Percentiles rank a stretch among this genome's conserved stretches.
Evolutionary conservation across 2,329 filamentous ascomycete species (phyloP).

Genomic region (Colletotrichum noveboracense): DNA sequence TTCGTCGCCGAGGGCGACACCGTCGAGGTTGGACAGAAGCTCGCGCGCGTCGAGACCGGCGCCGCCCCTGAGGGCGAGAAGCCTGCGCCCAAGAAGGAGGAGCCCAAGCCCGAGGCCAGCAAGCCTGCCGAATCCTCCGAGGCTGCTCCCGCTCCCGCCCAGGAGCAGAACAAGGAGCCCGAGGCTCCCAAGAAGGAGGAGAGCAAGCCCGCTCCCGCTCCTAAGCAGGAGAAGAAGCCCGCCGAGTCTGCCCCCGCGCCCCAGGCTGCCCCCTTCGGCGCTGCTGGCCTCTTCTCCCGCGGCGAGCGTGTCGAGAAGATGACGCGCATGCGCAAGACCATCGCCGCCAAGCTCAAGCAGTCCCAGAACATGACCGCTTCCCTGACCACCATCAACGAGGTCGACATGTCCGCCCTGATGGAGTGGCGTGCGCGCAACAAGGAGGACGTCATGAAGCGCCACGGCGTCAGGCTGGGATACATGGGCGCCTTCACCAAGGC

Average conservation of each 20-base stretch:
- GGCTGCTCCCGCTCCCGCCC: slow-evolving; percentile 1
- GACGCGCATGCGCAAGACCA: slow-evolving; percentile 77
- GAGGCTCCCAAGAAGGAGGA: slow-evolving; percentile 19
- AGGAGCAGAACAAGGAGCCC: slow-evolving; percentile 16
- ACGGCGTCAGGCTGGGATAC: slow-evolving; percentile 61
- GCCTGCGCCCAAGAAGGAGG: slow-evolving; percentile 19
- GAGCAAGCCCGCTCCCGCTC: slow-evolving; percentile 1
- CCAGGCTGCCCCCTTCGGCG: not conserved
- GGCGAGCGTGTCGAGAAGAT: slow-evolving; percentile 37
- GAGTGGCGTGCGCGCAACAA: slow-evolving; percentile 70
- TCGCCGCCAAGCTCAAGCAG: slow-evolving; percentile 70
- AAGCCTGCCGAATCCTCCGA: slow-evolving; percentile 3
- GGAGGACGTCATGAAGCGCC: slow-evolving; percentile 35
- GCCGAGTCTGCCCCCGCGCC: not conserved
- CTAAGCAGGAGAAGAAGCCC: not conserved
- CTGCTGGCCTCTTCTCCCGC: slow-evolving; percentile 10
- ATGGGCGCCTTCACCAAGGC: slow-evolving; percentile 81
- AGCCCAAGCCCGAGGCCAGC: slow-evolving; percentile 21
- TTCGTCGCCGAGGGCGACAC: slow-evolving; percentile 35
- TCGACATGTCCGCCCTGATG: slow-evolving; percentile 68
- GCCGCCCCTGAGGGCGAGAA: slow-evolving; percentile 10
- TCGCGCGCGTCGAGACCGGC: slow-evolving; percentile 33
- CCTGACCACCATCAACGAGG: slow-evolving; percentile 61
- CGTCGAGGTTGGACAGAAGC: slow-evolving; percentile 34
- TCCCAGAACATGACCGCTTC: slow-evolving; percentile 74